Conservation (phyloP, 1,284 basidiomycete genomes). For the Rhodotorula sp. region DNA sequence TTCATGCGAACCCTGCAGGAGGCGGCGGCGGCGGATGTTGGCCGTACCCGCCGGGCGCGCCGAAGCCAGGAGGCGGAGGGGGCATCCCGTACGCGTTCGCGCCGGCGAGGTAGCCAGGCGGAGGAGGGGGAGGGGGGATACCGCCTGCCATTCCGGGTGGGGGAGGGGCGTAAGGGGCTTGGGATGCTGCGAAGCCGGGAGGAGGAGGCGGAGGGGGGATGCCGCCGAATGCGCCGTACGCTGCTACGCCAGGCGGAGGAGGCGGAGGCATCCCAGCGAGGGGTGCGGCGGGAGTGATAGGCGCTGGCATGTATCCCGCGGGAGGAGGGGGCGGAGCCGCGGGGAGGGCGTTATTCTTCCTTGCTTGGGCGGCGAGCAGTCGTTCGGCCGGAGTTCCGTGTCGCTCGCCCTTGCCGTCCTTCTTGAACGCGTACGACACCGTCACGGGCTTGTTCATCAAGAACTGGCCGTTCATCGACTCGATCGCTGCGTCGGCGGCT, state of each 20-base stretch:
- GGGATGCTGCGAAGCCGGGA: not conserved
- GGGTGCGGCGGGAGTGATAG: not conserved
- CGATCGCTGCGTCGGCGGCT: constrained; percentile 90
- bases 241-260: constrained; percentile 12
- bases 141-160: constrained; percentile 9
- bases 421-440: constrained; percentile 97
- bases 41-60: not conserved
- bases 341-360: constrained; percentile 64
- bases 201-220: constrained; percentile 22
- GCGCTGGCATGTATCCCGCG: not conserved
- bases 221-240: constrained; percentile 1
- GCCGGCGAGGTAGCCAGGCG: constrained; percentile 29
- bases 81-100: constrained; percentile 29
- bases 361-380: constrained; percentile 87
- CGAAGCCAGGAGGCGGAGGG: constrained; percentile 34
- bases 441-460: constrained; percentile 96
- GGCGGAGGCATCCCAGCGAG: constrained; percentile 7
- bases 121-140: constrained; percentile 12
- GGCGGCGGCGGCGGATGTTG: constrained; percentile 21
- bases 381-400: constrained; percentile 95
- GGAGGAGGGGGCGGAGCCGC: constrained; percentile 8
- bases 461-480: constrained; percentile 96
- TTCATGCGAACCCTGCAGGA: constrained; percentile 10
- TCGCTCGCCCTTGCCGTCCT: constrained; percentile 95
- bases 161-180: not conserved